Conservation (phyloP, 768 basidiomycete species). For the Tephrocybe rancida region DNA sequence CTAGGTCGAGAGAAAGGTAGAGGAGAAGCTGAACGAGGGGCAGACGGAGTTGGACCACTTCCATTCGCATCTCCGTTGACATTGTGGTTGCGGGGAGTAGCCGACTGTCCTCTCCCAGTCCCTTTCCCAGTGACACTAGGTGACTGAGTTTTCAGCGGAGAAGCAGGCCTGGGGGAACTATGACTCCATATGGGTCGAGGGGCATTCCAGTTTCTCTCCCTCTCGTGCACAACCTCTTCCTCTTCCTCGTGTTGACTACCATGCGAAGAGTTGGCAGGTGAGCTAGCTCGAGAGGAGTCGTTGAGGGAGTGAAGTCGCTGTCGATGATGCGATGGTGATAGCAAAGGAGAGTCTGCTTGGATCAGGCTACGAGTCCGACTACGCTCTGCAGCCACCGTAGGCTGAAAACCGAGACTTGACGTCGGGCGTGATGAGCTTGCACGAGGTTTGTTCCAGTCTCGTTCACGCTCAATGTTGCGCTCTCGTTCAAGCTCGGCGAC, state of each 20-base stretch:
- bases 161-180: conserved; percentile 13
- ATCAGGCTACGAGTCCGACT: conserved; percentile 24
- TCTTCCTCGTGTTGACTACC: conserved; percentile 29
- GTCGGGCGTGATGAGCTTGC: conserved; percentile 38
- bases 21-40: neutral
- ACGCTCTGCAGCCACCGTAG: conserved; percentile 27
- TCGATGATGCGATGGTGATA: conserved; percentile 18
- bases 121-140: conserved; percentile 18
- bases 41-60: neutral
- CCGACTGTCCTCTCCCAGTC: conserved; percentile 21
- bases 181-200: conserved; percentile 59
- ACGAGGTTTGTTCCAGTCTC: conserved; percentile 56
- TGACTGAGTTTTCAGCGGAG: conserved; percentile 15
- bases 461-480: conserved; percentile 48
- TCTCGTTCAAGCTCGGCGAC: conserved; percentile 44
- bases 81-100: conserved; percentile 8
- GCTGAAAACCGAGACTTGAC: conserved; percentile 43
- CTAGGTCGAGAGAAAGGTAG: neutral
- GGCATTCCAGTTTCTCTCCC: conserved; percentile 74
- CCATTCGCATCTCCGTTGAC: neutral
- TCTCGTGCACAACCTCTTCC: conserved; percentile 33
- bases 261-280: conserved; percentile 39
- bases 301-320: conserved; percentile 33
- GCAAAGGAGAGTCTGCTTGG: conserved; percentile 40
- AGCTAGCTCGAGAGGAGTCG: conserved; percentile 40